Evolutionary conservation across 495 filamentous ascomycete species (phyloP), one percentile per base, ranked within the genome.

Genomic region (Aspergillus bertholletiae): DNA sequence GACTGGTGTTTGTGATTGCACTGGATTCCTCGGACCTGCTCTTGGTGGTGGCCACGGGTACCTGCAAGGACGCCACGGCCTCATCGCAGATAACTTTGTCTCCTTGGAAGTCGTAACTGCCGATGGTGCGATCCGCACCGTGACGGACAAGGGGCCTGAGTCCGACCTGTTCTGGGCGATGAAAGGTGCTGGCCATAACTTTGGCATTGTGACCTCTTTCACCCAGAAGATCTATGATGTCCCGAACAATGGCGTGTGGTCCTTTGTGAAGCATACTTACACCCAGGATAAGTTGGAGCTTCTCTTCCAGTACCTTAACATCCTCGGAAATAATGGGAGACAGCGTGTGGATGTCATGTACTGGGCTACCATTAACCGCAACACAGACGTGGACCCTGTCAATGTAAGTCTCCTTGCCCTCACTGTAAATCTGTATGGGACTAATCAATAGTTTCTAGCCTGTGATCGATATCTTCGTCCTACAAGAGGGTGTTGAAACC

Each of bases 131-230:
- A 24, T 59, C 41, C 41, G 47, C 3, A 24, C 30, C 7, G 51
- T 62, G 6, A 53, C 58, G 12, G 20, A 35, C 0, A 17, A 52
- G 7, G 50, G 46, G 17, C 27, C 23, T 2, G 34, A 49, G 9
- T 40, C 45, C 15, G 59, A 58, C 13, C 49, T 62, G 30, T 62
- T 51, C 51, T 62, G 59, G 59, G 59, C 54, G 3, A 51, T 62
- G 51, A 52, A 57, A 21, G 59, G 59, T 21, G 59, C 59, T 4
- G 59, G 59, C 28, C 59, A 62, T 30, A 62, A 62, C 39, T 62
- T 58, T 20, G 59, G 59, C 39, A 58, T 62, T 21, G 59, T 62
- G 8, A 62, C 59, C n/a, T 62, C 59, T 6, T 12, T 58, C 18
- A 62, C 59, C 9, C 47, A 43, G 15, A 62, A 55, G 44, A 53